Conservation (phyloP, 371 early-diverging fungal species). For the Lichtheimia ramosa region DNA sequence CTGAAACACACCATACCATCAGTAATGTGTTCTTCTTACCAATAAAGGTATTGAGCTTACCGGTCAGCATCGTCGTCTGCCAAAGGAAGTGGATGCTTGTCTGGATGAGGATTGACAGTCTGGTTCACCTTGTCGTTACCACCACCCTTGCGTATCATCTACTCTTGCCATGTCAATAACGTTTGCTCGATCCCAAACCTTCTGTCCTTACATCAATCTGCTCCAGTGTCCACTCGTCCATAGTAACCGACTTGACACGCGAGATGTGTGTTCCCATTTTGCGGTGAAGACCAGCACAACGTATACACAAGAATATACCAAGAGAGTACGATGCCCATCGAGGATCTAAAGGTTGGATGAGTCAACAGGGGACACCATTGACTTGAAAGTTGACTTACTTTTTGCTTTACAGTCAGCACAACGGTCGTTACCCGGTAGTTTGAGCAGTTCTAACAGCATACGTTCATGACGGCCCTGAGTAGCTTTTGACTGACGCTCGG, state of each 20-base stretch:
- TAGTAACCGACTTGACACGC: slow-evolving; percentile 87
- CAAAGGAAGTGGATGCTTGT: slow-evolving; percentile 64
- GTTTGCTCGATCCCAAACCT: background rate
- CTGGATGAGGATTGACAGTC: slow-evolving; percentile 68
- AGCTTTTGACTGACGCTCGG: slow-evolving; percentile 44
- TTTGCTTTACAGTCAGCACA: slow-evolving; percentile 84
- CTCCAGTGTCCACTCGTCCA: slow-evolving; percentile 93
- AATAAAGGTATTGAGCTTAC: slow-evolving; percentile 28
- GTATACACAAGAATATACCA: slow-evolving; percentile 92
- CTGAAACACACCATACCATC: slow-evolving; percentile 27
- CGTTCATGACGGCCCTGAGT: slow-evolving; percentile 55
- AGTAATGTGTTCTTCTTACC: background rate
- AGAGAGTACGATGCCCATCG: slow-evolving; percentile 95
- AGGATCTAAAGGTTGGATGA: slow-evolving; percentile 63
- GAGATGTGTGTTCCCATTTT: slow-evolving; percentile 93
- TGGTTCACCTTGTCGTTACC: slow-evolving; percentile 88
- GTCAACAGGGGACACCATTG: too few species aligned
- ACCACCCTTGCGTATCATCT: slow-evolving; percentile 62
- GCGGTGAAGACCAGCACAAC: slow-evolving; percentile 91
- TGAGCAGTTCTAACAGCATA: slow-evolving; percentile 69
- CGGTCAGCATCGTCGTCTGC: slow-evolving; percentile 62
- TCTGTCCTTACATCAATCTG: slow-evolving; percentile 75
- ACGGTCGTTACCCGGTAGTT: slow-evolving; percentile 70
- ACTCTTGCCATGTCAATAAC: background rate
- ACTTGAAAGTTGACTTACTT: slow-evolving; percentile 43